Conservation (phyloP, 495 filamentous ascomycete species). For the Darksidea phi region DNA sequence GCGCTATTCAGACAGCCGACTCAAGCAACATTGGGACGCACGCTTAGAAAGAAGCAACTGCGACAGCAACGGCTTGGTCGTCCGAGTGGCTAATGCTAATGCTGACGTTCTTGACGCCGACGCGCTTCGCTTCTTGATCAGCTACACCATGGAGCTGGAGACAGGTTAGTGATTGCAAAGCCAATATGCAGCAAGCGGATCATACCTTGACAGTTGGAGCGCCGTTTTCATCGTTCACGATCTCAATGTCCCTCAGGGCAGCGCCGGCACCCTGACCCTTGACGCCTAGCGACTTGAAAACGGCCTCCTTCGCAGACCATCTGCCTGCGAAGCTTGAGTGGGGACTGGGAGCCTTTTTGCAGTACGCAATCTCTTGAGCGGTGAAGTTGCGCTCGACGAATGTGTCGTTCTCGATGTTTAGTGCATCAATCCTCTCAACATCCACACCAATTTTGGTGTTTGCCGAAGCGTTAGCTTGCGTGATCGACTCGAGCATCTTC, state of each 20-base stretch:
- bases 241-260: slow-evolving; percentile 91
- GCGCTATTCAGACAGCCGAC: no score
- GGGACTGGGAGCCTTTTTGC: slow-evolving; percentile 69
- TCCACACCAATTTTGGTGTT: slow-evolving; percentile 91
- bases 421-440: slow-evolving; percentile 76
- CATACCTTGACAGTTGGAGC: slow-evolving; percentile 83
- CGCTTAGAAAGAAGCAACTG: slow-evolving; percentile 54
- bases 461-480: slow-evolving; percentile 64
- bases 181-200: slow-evolving; percentile 28
- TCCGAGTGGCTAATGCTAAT: slow-evolving; percentile 96
- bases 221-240: slow-evolving; percentile 73
- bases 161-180: slow-evolving; percentile 23
- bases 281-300: slow-evolving; percentile 97
- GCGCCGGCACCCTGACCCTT: slow-evolving; percentile 82
- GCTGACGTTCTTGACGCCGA: slow-evolving; percentile 78
- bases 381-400: slow-evolving; percentile 97
- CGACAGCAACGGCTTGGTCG: slow-evolving; percentile 87
- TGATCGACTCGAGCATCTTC: slow-evolving; percentile 74
- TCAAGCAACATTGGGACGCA: no score
- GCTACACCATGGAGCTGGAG: slow-evolving; percentile 79
- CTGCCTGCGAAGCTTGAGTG: slow-evolving; percentile 86
- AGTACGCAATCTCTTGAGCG: slow-evolving; percentile 74
- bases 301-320: slow-evolving; percentile 97
- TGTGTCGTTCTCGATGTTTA: slow-evolving; percentile 89
- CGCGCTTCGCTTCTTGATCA: slow-evolving; percentile 72